Conservation (phyloP, 1,139 yeast genomes). For the Saccharomyces hybrid region DNA sequence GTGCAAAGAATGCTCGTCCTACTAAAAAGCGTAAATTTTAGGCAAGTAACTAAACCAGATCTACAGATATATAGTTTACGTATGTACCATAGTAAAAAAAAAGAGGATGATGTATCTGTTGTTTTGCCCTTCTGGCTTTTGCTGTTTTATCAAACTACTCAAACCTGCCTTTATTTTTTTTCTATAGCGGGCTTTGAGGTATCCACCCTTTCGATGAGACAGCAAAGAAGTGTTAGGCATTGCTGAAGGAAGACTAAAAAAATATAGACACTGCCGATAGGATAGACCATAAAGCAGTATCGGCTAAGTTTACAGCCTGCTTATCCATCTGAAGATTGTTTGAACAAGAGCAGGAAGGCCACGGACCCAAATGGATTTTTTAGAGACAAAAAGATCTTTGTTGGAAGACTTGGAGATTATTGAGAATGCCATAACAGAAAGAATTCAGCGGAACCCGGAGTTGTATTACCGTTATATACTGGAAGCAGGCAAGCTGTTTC, state of each 20-base stretch:
- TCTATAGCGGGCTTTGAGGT: background rate
- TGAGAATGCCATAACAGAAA: conserved; percentile 45
- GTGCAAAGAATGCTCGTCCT: conserved; percentile 88
- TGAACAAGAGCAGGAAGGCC: background rate
- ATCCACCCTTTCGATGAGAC: background rate
- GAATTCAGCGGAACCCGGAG: conserved; percentile 44
- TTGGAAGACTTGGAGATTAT: conserved; percentile 51
- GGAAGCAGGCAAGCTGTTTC: conserved; percentile 10
- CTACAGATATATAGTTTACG: background rate
- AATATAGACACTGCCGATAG: background rate
- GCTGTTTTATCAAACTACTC: too few species aligned
- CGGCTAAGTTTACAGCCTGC: too few species aligned
- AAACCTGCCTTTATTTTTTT: background rate
- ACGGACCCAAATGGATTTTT: conserved; percentile 2
- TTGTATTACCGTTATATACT: conserved; percentile 34
- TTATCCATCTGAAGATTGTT: background rate
- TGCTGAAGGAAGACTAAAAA: background rate
- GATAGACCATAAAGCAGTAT: too few species aligned
- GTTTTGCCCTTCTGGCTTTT: background rate
- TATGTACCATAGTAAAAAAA: conserved; percentile 2
- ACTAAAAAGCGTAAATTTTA: conserved; percentile 35
- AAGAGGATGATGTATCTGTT: background rate
- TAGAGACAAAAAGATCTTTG: conserved; percentile 34
- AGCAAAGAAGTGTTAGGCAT: background rate
- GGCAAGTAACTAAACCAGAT: conserved; percentile 8